A percentile compares a stretch with the other conserved stretches of the same genome.
phyloP scores from a whole-genome alignment of 768 basidiomycete species.

The Pleurotus djamor region DNA sequence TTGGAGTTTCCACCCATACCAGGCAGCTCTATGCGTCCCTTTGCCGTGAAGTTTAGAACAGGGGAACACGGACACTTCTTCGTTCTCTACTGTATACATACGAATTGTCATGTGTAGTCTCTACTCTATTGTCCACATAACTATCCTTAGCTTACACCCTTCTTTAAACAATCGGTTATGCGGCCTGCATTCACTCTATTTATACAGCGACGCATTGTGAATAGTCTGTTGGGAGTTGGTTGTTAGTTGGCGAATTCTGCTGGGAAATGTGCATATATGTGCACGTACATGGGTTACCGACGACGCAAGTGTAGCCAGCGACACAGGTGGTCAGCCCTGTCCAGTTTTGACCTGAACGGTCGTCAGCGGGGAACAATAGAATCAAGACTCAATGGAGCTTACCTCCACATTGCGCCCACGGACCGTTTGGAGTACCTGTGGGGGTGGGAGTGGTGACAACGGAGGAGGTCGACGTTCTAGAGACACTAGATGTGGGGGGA shows the following conservation, averaged over 20 bases:
- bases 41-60: no score
- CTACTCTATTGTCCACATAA: no score
- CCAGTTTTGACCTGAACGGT: conserved; percentile 26
- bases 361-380: background rate
- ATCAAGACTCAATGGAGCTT: background rate
- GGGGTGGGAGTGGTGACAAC: conserved; percentile 21
- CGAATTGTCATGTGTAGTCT: no score
- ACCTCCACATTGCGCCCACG: conserved; percentile 45
- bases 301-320: conserved; percentile 32
- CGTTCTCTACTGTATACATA: no score
- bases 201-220: conserved; percentile 40
- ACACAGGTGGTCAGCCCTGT: conserved; percentile 42
- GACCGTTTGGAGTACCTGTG: conserved; percentile 19
- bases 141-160: no score
- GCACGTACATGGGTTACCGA: conserved; percentile 37
- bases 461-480: conserved; percentile 12
- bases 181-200: background rate
- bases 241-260: background rate
- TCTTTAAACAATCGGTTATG: no score
- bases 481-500: conserved; percentile 14
- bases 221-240: conserved; percentile 27
- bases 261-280: no score
- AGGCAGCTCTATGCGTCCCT: no score
- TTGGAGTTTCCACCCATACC: no score
- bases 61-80: no score